A percentile compares a stretch with the other conserved stretches of the same genome.
These are phyloP conservation scores for Bonia amplexicaulis DNA, from an alignment of 176 grass and related monocot species.

Conservation along the genomic window DNA sequence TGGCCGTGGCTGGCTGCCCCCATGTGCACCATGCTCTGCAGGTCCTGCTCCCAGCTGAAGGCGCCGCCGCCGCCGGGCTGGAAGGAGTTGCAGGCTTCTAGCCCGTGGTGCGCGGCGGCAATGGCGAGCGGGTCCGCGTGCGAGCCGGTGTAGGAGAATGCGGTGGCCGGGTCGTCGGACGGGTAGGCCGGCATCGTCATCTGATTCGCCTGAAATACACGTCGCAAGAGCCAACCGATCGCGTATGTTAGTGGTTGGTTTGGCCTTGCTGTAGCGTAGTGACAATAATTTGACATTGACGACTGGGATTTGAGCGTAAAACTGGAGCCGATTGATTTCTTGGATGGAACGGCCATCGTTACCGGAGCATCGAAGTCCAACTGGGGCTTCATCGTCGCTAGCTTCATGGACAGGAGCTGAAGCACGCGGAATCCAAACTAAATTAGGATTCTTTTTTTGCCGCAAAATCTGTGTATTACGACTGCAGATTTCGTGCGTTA, in stretches of 20 bases:
- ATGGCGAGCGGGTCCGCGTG: neutral
- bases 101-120: neutral
- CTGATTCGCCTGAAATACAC: slow-evolving; percentile 3
- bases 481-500: neutral
- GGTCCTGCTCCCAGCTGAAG: slow-evolving; percentile 32
- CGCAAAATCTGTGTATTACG: neutral
- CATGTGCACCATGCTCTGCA: slow-evolving; percentile 14
- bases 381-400: slow-evolving; percentile 46
- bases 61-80: neutral
- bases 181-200: neutral
- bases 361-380: slow-evolving; percentile 1
- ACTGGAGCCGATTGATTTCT: neutral
- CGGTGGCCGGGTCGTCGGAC: neutral
- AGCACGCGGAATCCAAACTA: neutral
- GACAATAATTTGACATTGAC: neutral
- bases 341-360: neutral
- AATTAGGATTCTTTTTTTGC: neutral
- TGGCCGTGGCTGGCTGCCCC: neutral
- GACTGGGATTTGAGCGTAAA: neutral
- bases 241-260: neutral
- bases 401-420: slow-evolving; percentile 76
- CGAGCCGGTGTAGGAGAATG: neutral
- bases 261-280: neutral
- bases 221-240: neutral
- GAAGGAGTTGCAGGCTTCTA: neutral